Percentiles rank a stretch among this genome's conserved stretches.
Conservation (phyloP, 768 basidiomycete species). For the Suillus americanus region DNA sequence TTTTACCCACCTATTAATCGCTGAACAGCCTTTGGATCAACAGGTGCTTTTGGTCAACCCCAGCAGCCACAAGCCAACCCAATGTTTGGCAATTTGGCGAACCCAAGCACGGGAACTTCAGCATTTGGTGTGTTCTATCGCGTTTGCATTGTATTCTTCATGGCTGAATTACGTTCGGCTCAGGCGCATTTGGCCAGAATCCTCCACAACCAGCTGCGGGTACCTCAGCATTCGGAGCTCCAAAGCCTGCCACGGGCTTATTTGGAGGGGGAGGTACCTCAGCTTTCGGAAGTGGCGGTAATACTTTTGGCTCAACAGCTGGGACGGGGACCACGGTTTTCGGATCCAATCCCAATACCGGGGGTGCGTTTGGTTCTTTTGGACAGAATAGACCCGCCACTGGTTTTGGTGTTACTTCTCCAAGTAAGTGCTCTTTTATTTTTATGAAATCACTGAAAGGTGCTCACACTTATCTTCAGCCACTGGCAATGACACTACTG, state of each 20-base stretch:
- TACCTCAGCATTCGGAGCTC: constrained; percentile 55
- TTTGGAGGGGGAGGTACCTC: constrained; percentile 58
- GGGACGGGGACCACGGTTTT: constrained; percentile 36
- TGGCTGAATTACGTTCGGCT: constrained; percentile 7
- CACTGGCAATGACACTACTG: constrained; percentile 28
- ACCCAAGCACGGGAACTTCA: constrained; percentile 33
- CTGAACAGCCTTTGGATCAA: constrained; percentile 52
- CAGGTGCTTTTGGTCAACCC: constrained; percentile 58
- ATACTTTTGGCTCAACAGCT: constrained; percentile 40
- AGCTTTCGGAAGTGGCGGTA: constrained; percentile 46
- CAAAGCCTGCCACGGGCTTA: constrained; percentile 74
- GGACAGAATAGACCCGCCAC: constrained; percentile 51
- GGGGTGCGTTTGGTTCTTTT: constrained; percentile 53
- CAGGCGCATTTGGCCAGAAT: constrained; percentile 43
- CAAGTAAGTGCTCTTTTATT: constrained; percentile 26
- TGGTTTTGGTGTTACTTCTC: constrained; percentile 40
- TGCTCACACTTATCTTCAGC: constrained; percentile 25
- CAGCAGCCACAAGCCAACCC: constrained; percentile 71
- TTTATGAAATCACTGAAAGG: constrained; percentile 3
- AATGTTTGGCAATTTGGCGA: constrained; percentile 71
- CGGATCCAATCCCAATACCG: constrained; percentile 32
- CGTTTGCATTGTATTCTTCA: constrained; percentile 9
- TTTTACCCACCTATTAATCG: constrained; percentile 23
- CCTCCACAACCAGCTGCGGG: constrained; percentile 36
- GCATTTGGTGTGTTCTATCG: constrained; percentile 34